Evolutionary conservation across 2,329 filamentous ascomycete genomes (phyloP).

Genomic region (Westerdykella ornata): DNA sequence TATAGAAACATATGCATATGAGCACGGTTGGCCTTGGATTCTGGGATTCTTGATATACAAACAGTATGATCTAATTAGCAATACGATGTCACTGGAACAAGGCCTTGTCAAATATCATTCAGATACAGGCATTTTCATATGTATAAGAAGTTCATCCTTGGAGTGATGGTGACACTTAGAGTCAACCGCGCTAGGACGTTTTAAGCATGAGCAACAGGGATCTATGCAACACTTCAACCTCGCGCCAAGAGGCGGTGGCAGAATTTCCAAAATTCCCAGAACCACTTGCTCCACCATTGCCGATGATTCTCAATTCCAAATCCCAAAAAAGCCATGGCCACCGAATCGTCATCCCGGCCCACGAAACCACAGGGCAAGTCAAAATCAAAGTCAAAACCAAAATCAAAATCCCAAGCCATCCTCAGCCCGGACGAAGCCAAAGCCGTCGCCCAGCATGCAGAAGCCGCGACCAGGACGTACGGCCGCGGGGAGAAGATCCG

Average conservation of each 20-base stretch:
- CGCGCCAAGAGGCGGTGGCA: neutral
- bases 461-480: conserved; percentile 63
- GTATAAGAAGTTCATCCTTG: too few species aligned
- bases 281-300: neutral
- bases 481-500: conserved; percentile 74
- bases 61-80: too few species aligned
- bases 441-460: conserved; percentile 28
- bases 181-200: too few species aligned
- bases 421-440: conserved; percentile 20
- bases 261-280: conserved; percentile 1
- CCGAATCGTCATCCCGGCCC: neutral
- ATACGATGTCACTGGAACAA: too few species aligned
- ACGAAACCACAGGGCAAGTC: neutral
- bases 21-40: too few species aligned
- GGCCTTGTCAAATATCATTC: too few species aligned
- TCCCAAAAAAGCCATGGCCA: neutral
- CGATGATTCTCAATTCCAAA: neutral
- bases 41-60: too few species aligned
- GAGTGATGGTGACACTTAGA: too few species aligned
- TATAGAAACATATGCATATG: too few species aligned
- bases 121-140: too few species aligned
- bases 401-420: neutral
- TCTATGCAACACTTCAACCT: neutral
- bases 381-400: neutral
- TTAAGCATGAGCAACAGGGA: too few species aligned